Evolutionary conservation across 306 rosid genomes (phyloP), one percentile per base, ranked within the genome.

Genomic region (Castanopsis chinensis): DNA sequence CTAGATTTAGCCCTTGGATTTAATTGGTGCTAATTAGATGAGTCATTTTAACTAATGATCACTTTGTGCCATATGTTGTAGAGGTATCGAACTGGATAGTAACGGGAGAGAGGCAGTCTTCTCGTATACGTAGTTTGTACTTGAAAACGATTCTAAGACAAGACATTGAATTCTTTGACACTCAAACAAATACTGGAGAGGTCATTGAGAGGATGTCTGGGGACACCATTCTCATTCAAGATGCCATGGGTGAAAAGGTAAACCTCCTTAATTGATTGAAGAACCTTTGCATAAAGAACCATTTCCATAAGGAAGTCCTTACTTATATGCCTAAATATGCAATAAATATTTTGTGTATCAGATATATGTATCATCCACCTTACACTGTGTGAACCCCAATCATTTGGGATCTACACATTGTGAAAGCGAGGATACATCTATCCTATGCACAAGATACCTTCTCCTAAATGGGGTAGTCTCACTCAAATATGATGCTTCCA

Each of bases 11-110:
- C 55, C 13, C 19, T 27, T 17, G 37, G 12, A 5, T 27, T 53
- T 37, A 25, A 27, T 13, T 19, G 43, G 18, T 28, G 15, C 3
- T 28, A 72, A 5, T 6, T 64, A 43, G 5, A 15, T 60, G 74
- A 71, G 3, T 71, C 3, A 25, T 72, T 18, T 82, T 52, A 58
- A 68, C 5, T 76, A 11, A 32, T 65, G 13, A 65, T 57, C 27
- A 20, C 8, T 61, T 32, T 70, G 33, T 59, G 80, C 76, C 67
- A 12, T 57, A 52, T 43, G 69, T 11, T 61, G 81, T 78, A 94
- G 97, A 94, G 95, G 97, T 94, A 58, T 3, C 99, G n/a, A 86
- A 93, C 77, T 94, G 97, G 99, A 90, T 90, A 90, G 93, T 94
- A 32, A 91, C 97, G 0, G 97, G 97, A 72, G 99, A 92, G 78